These are phyloP conservation scores for Globisporangium recalcitrans DNA, from an alignment of 352 stramenopile species.

Conservation along the genomic window DNA sequence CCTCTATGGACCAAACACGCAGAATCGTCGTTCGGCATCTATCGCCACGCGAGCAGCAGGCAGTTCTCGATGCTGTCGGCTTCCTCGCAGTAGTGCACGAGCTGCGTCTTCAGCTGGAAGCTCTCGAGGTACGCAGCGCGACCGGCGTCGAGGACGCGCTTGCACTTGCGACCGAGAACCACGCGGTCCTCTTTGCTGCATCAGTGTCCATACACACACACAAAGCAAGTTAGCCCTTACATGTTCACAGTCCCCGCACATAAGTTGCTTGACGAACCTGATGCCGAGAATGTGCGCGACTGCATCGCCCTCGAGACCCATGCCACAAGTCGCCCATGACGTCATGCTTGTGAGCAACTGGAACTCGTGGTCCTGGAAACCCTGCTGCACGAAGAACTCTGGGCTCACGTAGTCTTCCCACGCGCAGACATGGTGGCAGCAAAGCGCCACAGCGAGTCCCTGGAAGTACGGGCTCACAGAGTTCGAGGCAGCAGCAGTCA, in stretches of 20 bases:
- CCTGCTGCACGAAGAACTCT: constrained; percentile 47
- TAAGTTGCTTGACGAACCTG: constrained; percentile 27
- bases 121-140: constrained; percentile 51
- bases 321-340: constrained; percentile 76
- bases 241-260: not conserved
- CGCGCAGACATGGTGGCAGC: constrained; percentile 71
- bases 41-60: constrained; percentile 60
- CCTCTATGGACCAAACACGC: too few relatives aligned
- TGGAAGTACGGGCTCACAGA: constrained; percentile 35
- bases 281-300: constrained; percentile 69
- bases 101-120: constrained; percentile 47
- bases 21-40: not conserved
- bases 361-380: constrained; percentile 58
- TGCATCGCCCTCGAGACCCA: constrained; percentile 54
- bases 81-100: constrained; percentile 77
- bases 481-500: not conserved
- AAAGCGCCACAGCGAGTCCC: constrained; percentile 68
- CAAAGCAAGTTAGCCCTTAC: not conserved
- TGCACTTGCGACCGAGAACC: constrained; percentile 62
- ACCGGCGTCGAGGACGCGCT: constrained; percentile 69
- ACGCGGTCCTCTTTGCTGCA: constrained; percentile 61
- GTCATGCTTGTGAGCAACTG: constrained; percentile 59
- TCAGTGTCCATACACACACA: not conserved
- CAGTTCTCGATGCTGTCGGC: constrained; percentile 80
- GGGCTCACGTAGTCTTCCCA: constrained; percentile 77